Percentiles rank a stretch among this genome's conserved stretches.
phyloP scores from a whole-genome alignment of 305 asterid genomes.

The Solanum chacoense region DNA sequence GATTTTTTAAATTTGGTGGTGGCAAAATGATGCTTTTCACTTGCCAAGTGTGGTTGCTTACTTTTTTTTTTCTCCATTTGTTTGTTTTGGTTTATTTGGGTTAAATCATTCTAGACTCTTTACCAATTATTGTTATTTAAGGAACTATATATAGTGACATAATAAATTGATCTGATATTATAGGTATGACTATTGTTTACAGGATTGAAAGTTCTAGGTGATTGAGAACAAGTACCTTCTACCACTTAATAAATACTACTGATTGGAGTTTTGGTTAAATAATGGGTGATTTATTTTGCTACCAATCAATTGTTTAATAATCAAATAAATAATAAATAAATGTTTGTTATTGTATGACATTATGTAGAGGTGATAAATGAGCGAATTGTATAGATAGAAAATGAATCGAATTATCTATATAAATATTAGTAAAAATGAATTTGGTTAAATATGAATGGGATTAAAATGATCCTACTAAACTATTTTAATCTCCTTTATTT shows the following conservation, averaged over 20 bases:
- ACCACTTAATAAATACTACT: not conserved
- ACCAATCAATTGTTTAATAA: not conserved
- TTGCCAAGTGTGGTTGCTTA: not conserved
- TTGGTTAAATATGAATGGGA: not conserved
- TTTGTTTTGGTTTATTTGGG: not conserved
- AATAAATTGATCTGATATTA: not conserved
- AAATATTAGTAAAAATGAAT: too few species aligned
- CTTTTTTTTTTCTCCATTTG: not conserved
- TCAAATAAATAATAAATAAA: not conserved
- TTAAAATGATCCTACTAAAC: not conserved
- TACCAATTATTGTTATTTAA: not conserved
- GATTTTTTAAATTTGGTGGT: not conserved
- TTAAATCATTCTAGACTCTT: not conserved
- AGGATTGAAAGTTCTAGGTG: not conserved
- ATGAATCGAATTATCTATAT: too few species aligned
- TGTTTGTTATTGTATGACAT: not conserved
- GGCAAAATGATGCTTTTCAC: not conserved
- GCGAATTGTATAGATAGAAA: not conserved
- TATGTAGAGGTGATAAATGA: not conserved
- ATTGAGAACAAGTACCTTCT: not conserved
- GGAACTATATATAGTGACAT: not conserved
- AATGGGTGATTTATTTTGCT: not conserved
- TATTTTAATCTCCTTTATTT: not conserved
- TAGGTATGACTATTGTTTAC: not conserved
- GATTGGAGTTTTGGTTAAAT: not conserved